Base-by-base conservation (phyloP, 495 filamentous ascomycete genomes). In the Aspergillus sclerotiicarbonarius region DNA sequence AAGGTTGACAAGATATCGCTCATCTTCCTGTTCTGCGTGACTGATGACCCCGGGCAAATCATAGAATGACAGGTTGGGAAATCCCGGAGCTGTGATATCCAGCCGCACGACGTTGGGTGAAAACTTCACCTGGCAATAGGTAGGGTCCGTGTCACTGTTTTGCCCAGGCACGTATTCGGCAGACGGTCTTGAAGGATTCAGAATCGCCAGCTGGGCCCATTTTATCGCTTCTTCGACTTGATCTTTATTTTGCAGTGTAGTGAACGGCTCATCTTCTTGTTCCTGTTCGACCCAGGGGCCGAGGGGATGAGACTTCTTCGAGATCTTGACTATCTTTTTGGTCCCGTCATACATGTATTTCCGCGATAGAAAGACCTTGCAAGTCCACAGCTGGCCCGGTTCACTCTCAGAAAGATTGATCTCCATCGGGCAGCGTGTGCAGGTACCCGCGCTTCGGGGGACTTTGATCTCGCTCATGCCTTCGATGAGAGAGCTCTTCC, bases 1-100 rank as follows among this genome's bases (percentile, higher is more conserved):
- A 0, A 92, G 79, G 0, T 70, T 63, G 6, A 89, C 84, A 0
- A 93, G 73, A 50, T 90, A 88, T 0, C 71, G 71, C 30, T 89
- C 84, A n/a, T 84, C 74, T 3, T 80, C 74, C 6, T 83, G 73
- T 37, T 85, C 82, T 0, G 80, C 74, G 0, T 84, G 84, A 51
- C 84, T 83, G 59, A 95, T 90, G 4, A 93, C 83, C 0, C 91
- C 91, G 0, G 91, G 91, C 0, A 95, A 71, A 61, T 96, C 91
- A 59, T 87, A 92, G 58, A 96, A 91, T 0, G 86, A 87, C 0
- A 95, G 68, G 37, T 86, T 84, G 0, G 88, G 85, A 0, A 92
- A 80, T 0, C 77, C 76, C 0, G 88, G 87, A 0, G 83, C 87
- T 0, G 83, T 84, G 12, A 96, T 90, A 39, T 91, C 85, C 0